Evolutionary conservation across 2,329 filamentous ascomycete species (phyloP).

Genomic region (Fusarium sp.): DNA sequence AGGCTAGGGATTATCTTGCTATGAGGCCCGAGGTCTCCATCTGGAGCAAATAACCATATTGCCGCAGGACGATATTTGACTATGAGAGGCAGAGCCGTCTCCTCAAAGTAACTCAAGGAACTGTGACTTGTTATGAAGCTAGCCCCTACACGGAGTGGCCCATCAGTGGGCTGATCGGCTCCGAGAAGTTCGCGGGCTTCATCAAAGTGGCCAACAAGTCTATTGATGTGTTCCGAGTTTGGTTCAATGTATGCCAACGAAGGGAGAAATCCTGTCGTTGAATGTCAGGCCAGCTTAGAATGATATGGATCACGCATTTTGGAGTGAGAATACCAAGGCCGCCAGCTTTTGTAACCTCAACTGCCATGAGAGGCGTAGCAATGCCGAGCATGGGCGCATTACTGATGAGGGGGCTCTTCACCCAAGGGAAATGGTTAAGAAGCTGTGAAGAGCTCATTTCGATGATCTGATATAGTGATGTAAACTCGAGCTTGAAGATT

Average conservation of each 20-base stretch:
- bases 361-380: constrained; percentile 47
- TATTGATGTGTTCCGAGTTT: constrained; percentile 45
- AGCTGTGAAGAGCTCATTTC: constrained; percentile 42
- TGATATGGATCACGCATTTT: neutral
- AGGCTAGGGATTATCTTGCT: constrained; percentile 49
- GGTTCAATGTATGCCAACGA: constrained; percentile 44
- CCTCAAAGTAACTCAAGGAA: constrained; percentile 50
- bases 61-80: constrained; percentile 63
- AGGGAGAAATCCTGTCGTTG: constrained; percentile 46
- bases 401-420: constrained; percentile 44
- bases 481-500: neutral
- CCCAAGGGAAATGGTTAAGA: constrained; percentile 45
- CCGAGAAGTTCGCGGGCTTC: constrained; percentile 44
- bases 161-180: constrained; percentile 35
- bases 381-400: constrained; percentile 51
- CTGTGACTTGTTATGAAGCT: constrained; percentile 66
- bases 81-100: constrained; percentile 61
- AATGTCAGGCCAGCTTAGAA: neutral
- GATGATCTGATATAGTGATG: neutral
- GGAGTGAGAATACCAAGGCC: constrained; percentile 46
- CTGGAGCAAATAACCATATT: constrained; percentile 74
- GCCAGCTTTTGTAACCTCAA: constrained; percentile 51
- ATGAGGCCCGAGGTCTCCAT: constrained; percentile 52
- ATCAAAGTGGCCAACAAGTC: constrained; percentile 46
- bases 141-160: constrained; percentile 66